phyloP scores from a whole-genome alignment of 1,284 basidiomycete genomes.

The Phellopilus nigrolimitatus region DNA sequence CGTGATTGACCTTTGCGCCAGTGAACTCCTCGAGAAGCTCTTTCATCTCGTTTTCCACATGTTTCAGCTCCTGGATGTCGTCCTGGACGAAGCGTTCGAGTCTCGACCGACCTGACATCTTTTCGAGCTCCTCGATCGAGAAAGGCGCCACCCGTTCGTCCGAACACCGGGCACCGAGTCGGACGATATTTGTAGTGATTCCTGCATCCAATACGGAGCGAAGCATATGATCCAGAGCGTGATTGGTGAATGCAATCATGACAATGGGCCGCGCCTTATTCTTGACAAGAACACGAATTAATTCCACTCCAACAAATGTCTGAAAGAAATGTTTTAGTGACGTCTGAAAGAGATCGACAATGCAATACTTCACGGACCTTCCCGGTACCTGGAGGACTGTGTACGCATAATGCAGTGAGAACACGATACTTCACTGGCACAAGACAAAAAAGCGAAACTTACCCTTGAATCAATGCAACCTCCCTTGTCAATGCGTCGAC shows the following conservation, averaged over 20 bases:
- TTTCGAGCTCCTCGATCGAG: conserved; percentile 54
- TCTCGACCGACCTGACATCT: conserved; percentile 37
- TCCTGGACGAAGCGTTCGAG: conserved; percentile 32
- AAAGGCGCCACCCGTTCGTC: conserved; percentile 55
- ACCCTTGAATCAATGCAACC: conserved; percentile 68
- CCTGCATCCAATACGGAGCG: conserved; percentile 52
- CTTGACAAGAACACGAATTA: conserved; percentile 55
- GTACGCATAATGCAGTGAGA: conserved; percentile 27
- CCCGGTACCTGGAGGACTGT: conserved; percentile 73
- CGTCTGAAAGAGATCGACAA: conserved; percentile 4
- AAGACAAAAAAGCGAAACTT: conserved; percentile 24
- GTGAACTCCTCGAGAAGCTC: conserved; percentile 41
- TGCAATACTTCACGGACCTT: conserved; percentile 40
- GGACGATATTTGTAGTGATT: conserved; percentile 59
- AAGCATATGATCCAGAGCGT: conserved; percentile 69
- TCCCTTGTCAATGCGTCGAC: conserved; percentile 56
- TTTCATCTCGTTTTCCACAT: conserved; percentile 40
- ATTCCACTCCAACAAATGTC: conserved; percentile 64
- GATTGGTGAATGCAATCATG: conserved; percentile 72
- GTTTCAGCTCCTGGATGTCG: conserved; percentile 39
- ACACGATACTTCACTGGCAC: conserved; percentile 26
- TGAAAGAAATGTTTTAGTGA: conserved; percentile 33
- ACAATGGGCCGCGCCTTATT: conserved; percentile 52
- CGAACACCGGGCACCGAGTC: conserved; percentile 55
- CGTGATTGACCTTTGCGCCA: no score